phyloP scores from a whole-genome alignment of 257 asterid genomes.

The Paulownia fortunei region DNA sequence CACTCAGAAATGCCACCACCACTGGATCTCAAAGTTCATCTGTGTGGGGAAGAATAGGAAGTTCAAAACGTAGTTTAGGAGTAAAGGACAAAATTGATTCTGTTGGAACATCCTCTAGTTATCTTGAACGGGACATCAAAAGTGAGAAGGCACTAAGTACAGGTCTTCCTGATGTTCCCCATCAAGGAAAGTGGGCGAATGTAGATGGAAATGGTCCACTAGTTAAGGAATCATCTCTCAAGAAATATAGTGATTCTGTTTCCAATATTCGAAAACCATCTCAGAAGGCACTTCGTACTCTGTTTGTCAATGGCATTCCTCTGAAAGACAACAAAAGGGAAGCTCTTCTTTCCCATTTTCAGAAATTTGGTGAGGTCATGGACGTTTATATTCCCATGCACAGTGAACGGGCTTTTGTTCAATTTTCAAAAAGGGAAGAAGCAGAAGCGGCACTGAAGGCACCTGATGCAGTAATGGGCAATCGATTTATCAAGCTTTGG shows the following conservation, averaged over 20 bases:
- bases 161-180: constrained; percentile 41
- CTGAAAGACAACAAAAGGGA: constrained; percentile 85
- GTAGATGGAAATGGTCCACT: constrained; percentile 49
- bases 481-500: constrained; percentile 92
- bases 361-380: constrained; percentile 86
- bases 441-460: constrained; percentile 90
- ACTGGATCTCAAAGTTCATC: constrained; percentile 69
- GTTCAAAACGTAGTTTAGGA: constrained; percentile 57
- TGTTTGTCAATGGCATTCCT: constrained; percentile 84
- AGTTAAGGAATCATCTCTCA: constrained; percentile 53
- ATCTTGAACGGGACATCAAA: constrained; percentile 48
- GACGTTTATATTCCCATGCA: constrained; percentile 78
- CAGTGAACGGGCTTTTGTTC: constrained; percentile 88
- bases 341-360: constrained; percentile 88
- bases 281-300: constrained; percentile 79
- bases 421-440: constrained; percentile 86
- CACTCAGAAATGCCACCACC: constrained; percentile 45
- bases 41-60: constrained; percentile 73
- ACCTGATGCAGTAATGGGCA: constrained; percentile 99
- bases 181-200: constrained; percentile 49
- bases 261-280: constrained; percentile 61
- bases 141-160: constrained; percentile 43
- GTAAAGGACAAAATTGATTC: constrained; percentile 53
- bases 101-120: constrained; percentile 48
- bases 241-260: constrained; percentile 55